Evolutionary conservation across 352 stramenopile species (phyloP).

Genomic region (Globisporangium emineosum): DNA sequence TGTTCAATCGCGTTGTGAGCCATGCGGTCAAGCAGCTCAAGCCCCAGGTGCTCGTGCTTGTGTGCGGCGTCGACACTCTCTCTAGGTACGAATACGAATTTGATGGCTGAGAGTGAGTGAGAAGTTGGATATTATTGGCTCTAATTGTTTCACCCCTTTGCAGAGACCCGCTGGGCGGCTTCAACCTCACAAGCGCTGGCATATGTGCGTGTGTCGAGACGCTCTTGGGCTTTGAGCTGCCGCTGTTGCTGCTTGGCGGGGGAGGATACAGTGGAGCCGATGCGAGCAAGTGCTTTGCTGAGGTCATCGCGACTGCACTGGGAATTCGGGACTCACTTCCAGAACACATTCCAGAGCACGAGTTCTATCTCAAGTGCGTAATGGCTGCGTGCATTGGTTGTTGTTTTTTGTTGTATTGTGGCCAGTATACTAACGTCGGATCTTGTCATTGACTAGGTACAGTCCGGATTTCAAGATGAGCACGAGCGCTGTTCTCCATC

Average conservation of each 20-base stretch:
- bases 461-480: constrained; percentile 11
- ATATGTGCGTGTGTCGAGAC: constrained; percentile 33
- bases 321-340: constrained; percentile 22
- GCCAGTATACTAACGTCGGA: not conserved
- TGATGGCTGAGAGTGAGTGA: not conserved
- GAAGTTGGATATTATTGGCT: too few species aligned
- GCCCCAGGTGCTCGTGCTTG: constrained; percentile 51
- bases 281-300: constrained; percentile 44
- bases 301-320: constrained; percentile 46
- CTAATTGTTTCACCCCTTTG: not conserved
- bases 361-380: constrained; percentile 51
- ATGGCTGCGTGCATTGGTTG: not conserved
- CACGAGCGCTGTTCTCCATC: constrained; percentile 13
- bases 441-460: constrained; percentile 6
- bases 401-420: not conserved
- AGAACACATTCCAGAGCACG: constrained; percentile 46
- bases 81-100: constrained; percentile 17
- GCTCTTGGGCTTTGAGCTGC: constrained; percentile 28
- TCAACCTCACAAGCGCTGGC: constrained; percentile 45
- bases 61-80: constrained; percentile 71
- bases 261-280: constrained; percentile 69
- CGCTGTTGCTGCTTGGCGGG: constrained; percentile 56
- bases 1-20: constrained; percentile 41
- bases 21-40: constrained; percentile 37
- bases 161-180: constrained; percentile 37